Base-by-base conservation (phyloP, 2,329 filamentous ascomycete species). In the Remersonia thermophila region DNA sequence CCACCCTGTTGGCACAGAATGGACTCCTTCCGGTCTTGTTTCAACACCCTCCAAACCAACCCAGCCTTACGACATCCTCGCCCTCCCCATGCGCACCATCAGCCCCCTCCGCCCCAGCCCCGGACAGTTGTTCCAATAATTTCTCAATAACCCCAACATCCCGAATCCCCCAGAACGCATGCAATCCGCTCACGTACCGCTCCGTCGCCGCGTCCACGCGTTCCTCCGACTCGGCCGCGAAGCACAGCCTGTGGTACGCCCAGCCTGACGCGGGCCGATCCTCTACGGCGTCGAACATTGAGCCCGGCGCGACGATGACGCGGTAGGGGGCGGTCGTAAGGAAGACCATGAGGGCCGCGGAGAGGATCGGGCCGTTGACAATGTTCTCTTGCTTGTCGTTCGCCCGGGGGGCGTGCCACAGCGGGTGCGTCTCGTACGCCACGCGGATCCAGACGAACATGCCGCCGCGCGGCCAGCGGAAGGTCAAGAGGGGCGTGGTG, bases 401-500 rank as follows among this genome's bases (percentile, higher is more conserved):
- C 15, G 35, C 39, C 17, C 57, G 53, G 30, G 49, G 44, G 3
- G 55, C 55, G 35, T 55, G 50, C 54, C 65, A 77, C 11, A 93
- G 66, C 10, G 84, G 83, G 52, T 94, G 86, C 2, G 66, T 63
- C 37, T 80, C 71, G 48, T 86, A 80, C 53, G 76, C 68, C 42
- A 91, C 60, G 38, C 73, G 69, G 3, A 93, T 51, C 87, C 87
- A 95, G 38, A 93, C 59, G 56, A 94, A 95, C 86, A 95, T 95
- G 52, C 87, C 87, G 26, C 79, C 87, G 18, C 81, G 73, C 1
- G 87, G 86, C 69, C 82, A 85, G 47, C 71, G 60, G 53, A 93
- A 94, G 31, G 77, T 73, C 56, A 79, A 83, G 47, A 93, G 70
- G 41, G 70, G 67, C 1, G 73, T 80, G 59, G 82, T 86, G 50